Base-by-base conservation (phyloP, 2,329 filamentous ascomycete genomes). In the Alternaria ethzedia region DNA sequence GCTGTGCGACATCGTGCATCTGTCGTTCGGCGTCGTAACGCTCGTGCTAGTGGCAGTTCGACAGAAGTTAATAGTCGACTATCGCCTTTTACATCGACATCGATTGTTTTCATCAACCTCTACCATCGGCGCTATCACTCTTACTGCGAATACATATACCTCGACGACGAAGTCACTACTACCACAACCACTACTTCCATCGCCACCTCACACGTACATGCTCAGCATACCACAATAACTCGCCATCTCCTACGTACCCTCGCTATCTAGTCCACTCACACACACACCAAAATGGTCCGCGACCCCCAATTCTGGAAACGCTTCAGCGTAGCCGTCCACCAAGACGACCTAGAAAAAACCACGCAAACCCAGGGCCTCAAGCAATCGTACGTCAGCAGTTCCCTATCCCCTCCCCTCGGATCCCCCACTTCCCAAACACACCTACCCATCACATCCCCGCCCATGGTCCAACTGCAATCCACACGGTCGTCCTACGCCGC, bases 291-390 rank as follows among this genome's bases (percentile, higher is more conserved):
- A 54, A 86, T 86, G 84, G 82, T 86, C 61, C 83, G 83, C 65
- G 87, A 89, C 71, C 86, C 86, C 23, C 82, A 81, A 52, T 89
- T 89, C 79, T 89, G 87, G 87, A 83, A 83, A 59, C 85, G 87
- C 70, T 89, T 89, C 80, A 87, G 85, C 63, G 76, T 82, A 54
- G 87, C 87, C 41, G 85, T 88, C 1, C 87, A 88, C 72, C 76
- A 82, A 55, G 85, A 88, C 67, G 86, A 88, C 70, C 82, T 85
- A 67, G 74, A 75, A 5, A 72, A 74, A 59, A 46, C 60, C 52
- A 25, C 60, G 61, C 57, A 64, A 54, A 21, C 61, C 63, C 57
- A 64, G 58, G 64, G 78, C 46, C 61, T 77, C 32, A 77, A 81
- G 65, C 78, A 81, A 62, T 72, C 78, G 82, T 83, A 80, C 67